These are phyloP conservation scores for Tetracladium marchalianum DNA, from an alignment of 495 filamentous ascomycete species.

Conservation along the genomic window DNA sequence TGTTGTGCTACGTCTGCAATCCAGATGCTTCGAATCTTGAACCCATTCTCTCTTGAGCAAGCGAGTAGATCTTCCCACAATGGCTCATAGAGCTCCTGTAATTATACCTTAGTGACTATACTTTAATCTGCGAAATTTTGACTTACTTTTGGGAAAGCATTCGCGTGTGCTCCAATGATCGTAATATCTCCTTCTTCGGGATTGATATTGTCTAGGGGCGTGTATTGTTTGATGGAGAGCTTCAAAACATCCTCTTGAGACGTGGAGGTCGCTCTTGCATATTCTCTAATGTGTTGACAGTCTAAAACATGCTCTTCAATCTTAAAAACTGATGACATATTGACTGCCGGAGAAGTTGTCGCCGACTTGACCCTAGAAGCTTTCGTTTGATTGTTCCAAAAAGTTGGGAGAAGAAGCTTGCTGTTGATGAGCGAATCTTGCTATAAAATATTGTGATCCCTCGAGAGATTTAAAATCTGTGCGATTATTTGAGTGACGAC, in stretches of 20 bases:
- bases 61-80: constrained; percentile 69
- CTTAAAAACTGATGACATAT: constrained; percentile 27
- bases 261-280: constrained; percentile 50
- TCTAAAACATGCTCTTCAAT: constrained; percentile 53
- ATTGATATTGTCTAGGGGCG: constrained; percentile 51
- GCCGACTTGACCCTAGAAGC: no score
- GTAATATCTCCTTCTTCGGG: constrained; percentile 67
- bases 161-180: constrained; percentile 76
- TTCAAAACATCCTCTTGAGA: constrained; percentile 54
- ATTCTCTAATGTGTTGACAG: constrained; percentile 65
- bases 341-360: no score
- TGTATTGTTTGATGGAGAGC: constrained; percentile 77
- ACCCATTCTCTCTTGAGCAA: constrained; percentile 40
- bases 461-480: no score
- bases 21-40: constrained; percentile 73
- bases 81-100: constrained; percentile 77
- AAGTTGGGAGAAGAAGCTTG: no score
- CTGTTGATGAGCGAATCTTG: no score
- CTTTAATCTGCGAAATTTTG: neutral
- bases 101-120: neutral
- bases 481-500: no score
- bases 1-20: constrained; percentile 75
- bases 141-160: constrained; percentile 76
- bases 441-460: no score
- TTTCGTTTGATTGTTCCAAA: no score